phyloP scores from a whole-genome alignment of 345 rosid species.

The Murraya paniculata region DNA sequence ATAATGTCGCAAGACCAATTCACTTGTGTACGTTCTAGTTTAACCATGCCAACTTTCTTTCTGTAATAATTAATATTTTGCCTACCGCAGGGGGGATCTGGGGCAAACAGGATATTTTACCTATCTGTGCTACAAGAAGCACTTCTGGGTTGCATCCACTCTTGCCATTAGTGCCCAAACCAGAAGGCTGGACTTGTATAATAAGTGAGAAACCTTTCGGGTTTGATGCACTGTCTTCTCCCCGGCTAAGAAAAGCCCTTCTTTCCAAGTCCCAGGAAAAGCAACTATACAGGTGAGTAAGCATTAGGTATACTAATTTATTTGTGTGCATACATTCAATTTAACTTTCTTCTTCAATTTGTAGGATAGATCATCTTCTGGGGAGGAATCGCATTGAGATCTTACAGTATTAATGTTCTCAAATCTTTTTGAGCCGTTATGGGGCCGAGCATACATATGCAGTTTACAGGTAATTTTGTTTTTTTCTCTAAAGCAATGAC shows the following conservation, averaged over 20 bases:
- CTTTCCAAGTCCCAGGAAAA: conserved; percentile 62
- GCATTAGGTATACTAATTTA: conserved; percentile 3
- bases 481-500: neutral
- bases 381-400: conserved; percentile 76
- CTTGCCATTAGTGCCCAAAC: conserved; percentile 60
- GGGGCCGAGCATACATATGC: conserved; percentile 69
- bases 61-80: neutral
- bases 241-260: conserved; percentile 48
- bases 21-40: no score
- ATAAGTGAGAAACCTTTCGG: conserved; percentile 85
- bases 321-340: neutral
- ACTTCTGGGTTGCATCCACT: conserved; percentile 59
- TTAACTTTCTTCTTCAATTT: conserved; percentile 16
- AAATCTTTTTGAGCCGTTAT: conserved; percentile 76
- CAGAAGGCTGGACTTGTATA: conserved; percentile 64
- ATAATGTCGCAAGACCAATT: no score
- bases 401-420: conserved; percentile 78
- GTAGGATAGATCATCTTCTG: conserved; percentile 77
- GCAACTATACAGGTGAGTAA: conserved; percentile 63
- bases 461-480: conserved; percentile 51
- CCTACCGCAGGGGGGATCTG: conserved; percentile 50
- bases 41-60: neutral
- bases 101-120: conserved; percentile 63
- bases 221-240: conserved; percentile 55
- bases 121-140: conserved; percentile 89